phyloP scores from a whole-genome alignment of 495 filamentous ascomycete genomes.

The Aspergillus saccharolyticus region DNA sequence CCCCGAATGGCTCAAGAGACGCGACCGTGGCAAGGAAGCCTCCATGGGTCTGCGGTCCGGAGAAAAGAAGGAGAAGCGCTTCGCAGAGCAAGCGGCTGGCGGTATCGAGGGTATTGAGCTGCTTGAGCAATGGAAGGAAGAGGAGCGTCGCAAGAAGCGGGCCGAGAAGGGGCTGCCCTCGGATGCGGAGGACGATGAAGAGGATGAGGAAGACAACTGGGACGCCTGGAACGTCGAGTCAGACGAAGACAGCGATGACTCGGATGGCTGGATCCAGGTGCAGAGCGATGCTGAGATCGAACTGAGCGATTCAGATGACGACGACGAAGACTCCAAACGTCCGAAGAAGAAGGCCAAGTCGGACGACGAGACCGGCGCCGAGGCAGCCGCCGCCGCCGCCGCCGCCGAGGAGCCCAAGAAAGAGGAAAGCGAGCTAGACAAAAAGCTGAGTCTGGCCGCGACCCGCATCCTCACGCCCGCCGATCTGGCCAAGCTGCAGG shows the following conservation, averaged over 20 bases:
- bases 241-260: slow-evolving; percentile 65
- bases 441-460: slow-evolving; percentile 68
- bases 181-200: slow-evolving; percentile 52
- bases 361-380: slow-evolving; percentile 19
- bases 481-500: slow-evolving; percentile 85
- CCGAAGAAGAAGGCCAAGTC: slow-evolving; percentile 56
- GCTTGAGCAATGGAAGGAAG: slow-evolving; percentile 88
- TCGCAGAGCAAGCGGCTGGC: slow-evolving; percentile 70
- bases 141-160: slow-evolving; percentile 69
- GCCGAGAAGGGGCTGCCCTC: slow-evolving; percentile 57
- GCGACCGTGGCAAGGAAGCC: slow-evolving; percentile 90
- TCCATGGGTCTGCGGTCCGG: slow-evolving; percentile 72
- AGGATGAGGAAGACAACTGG: slow-evolving; percentile 64
- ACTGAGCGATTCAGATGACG: slow-evolving; percentile 66
- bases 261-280: slow-evolving; percentile 89
- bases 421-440: slow-evolving; percentile 24
- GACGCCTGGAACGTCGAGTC: slow-evolving; percentile 83
- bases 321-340: slow-evolving; percentile 51
- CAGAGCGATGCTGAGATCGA: slow-evolving; percentile 77
- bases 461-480: slow-evolving; percentile 86
- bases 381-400: slow-evolving; percentile 16
- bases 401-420: slow-evolving; percentile 19
- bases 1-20: slow-evolving; percentile 81
- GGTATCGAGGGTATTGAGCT: slow-evolving; percentile 91
- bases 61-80: slow-evolving; percentile 63